phyloP scores from a whole-genome alignment of 495 filamentous ascomycete species.

The Penicillium atrosanguineum region DNA sequence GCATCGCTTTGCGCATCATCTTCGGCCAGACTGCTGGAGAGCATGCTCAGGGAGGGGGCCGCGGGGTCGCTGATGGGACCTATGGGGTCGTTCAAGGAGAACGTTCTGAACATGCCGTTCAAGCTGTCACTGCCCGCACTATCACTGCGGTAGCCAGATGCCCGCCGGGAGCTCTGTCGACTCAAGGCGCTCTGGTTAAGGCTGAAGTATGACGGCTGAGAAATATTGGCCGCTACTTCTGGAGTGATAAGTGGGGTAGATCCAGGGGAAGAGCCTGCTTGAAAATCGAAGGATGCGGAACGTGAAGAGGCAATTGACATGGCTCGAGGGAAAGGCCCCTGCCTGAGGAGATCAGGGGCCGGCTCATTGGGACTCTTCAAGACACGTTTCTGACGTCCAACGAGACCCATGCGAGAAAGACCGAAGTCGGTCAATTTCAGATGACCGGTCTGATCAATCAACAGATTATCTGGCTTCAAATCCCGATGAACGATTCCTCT shows the following conservation, averaged over 20 bases:
- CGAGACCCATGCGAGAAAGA: slow-evolving; percentile 92
- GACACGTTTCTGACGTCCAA: slow-evolving; percentile 92
- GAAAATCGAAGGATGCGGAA: slow-evolving; percentile 93
- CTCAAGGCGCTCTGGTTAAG: slow-evolving; percentile 64
- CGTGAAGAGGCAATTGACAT: slow-evolving; percentile 87
- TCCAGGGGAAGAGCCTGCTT: slow-evolving; percentile 71
- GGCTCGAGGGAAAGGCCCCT: slow-evolving; percentile 83
- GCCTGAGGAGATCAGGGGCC: slow-evolving; percentile 85
- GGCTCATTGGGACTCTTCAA: slow-evolving; percentile 78
- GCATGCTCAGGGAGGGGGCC: slow-evolving; percentile 31
- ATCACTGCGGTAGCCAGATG: slow-evolving; percentile 88
- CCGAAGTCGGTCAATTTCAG: slow-evolving; percentile 98
- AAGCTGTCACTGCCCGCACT: slow-evolving; percentile 85
- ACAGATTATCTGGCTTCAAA: slow-evolving; percentile 93
- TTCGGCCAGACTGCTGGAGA: slow-evolving; percentile 55
- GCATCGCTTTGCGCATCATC: slow-evolving; percentile 68
- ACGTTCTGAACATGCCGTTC: slow-evolving; percentile 76
- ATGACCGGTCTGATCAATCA: slow-evolving; percentile 96
- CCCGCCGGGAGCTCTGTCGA: slow-evolving; percentile 72
- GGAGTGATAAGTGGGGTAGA: slow-evolving; percentile 88
- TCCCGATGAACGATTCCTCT: slow-evolving; percentile 95
- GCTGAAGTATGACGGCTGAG: slow-evolving; percentile 92
- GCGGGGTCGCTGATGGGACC: slow-evolving; percentile 24
- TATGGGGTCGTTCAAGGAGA: slow-evolving; percentile 69
- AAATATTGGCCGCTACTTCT: slow-evolving; percentile 61